These are phyloP conservation scores for Podila horticola DNA, from an alignment of 192 early-diverging fungal genomes.

Conservation along the genomic window DNA sequence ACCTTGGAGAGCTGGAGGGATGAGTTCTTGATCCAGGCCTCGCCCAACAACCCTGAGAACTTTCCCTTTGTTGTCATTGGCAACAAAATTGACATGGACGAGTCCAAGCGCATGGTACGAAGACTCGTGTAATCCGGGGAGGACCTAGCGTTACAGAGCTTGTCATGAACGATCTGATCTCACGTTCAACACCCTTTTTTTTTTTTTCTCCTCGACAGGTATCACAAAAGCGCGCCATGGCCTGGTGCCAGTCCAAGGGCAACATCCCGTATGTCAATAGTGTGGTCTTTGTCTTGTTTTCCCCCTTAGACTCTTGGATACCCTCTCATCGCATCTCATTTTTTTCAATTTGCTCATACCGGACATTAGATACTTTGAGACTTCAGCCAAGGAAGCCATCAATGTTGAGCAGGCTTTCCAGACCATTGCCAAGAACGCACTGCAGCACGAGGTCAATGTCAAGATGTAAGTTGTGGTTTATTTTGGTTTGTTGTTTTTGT, in stretches of 20 bases:
- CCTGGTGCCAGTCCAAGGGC: constrained; percentile 97
- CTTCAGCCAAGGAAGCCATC: constrained; percentile 97
- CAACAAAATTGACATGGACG: constrained; percentile 99
- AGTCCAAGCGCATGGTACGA: constrained; percentile 85
- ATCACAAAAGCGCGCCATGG: constrained; percentile 93
- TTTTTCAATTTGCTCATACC: constrained; percentile 1
- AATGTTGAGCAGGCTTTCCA: constrained; percentile 99
- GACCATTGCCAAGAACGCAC: constrained; percentile 93
- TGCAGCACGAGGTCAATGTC: constrained; percentile 93
- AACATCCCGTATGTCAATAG: constrained; percentile 77
- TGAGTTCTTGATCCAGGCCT: constrained; percentile 97
- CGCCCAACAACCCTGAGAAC: constrained; percentile 93
- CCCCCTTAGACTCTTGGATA: no score
- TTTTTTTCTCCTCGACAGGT: constrained; percentile 64
- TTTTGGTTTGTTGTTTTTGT: background rate
- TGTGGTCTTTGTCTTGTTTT: background rate
- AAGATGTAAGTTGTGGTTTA: constrained; percentile 67
- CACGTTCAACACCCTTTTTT: background rate
- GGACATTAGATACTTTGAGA: constrained; percentile 89
- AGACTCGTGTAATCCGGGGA: background rate
- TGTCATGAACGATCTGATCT: background rate
- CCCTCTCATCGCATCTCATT: constrained; percentile 10
- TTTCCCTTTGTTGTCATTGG: constrained; percentile 99
- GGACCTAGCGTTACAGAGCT: background rate
- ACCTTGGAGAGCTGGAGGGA: constrained; percentile 97